Evolutionary conservation across 257 asterid species (phyloP), one percentile per base, ranked within the genome.

Genomic region (Gynochthodes officinalis): DNA sequence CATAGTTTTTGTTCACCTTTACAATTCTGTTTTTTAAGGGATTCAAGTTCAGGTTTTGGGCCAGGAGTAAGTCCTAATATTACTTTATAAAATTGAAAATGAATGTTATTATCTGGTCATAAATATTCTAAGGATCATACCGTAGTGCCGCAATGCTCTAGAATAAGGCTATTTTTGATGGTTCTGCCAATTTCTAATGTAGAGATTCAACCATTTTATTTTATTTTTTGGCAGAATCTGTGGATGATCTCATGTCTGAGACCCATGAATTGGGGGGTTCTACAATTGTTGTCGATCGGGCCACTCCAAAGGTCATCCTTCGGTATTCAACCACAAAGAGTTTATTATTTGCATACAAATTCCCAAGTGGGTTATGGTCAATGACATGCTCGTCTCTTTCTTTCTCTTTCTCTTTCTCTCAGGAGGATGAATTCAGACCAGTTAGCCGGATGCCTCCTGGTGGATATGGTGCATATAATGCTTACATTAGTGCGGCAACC

Each of bases 401-500:
- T 30, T 69, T n/a, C 43, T 27, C 8, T 28, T 69, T 61, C 19
- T 69, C 52, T 15, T 39, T 58, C 40, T 66, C 55, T 19, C 55
- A 95, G 99, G 98, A 92, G 80, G 99, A 95, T 27, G 98, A 92
- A 28, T 84, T 82, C 77, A 85, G 86, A 76, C 99, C 99, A 43
- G 73, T 78, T 63, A 89, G 90, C 75, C 87, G 97, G 69, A 73
- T 81, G 81, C 90, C 87, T 76, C 89, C 73, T 30, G 89, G 88
- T 52, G 92, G 98, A 76, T 95, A 95, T 86, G 99, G 99, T 69
- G 98, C 98, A 59, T 95, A 95, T 81, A 95, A 86, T 86, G 89
- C 99, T 64, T 95, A 95, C 78, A 95, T 95, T 25, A 89, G 73
- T 80, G 88, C 95, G 72, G 94, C 99, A 50, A 95, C 98, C 60